Conservation (phyloP, 768 basidiomycete species). For the Sarcomyxa edulis region DNA sequence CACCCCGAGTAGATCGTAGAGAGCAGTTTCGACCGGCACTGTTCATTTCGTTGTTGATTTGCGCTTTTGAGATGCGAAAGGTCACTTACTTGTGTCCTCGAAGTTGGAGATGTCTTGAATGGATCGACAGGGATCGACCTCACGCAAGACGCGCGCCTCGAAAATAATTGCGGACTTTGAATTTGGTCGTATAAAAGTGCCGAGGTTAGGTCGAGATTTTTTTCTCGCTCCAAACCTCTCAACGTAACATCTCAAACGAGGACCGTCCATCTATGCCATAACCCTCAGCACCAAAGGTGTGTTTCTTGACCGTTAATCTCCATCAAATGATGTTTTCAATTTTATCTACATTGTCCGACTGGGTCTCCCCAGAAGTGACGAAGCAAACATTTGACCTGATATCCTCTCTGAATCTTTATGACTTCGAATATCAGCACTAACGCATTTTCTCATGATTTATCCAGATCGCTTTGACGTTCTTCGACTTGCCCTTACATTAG, state of each 20-base stretch:
- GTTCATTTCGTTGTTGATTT: no score
- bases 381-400: constrained; percentile 28
- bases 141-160: constrained; percentile 3
- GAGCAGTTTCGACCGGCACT: constrained; percentile 75
- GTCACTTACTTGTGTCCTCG: no score
- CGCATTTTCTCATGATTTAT: no score
- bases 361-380: constrained; percentile 47
- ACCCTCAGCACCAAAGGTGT: no score
- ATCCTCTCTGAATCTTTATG: constrained; percentile 10
- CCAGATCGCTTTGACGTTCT: no score
- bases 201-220: constrained; percentile 9
- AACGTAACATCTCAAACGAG: no score
- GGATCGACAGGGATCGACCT: neutral
- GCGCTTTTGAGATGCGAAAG: no score
- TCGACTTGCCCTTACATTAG: no score
- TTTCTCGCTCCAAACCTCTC: no score
- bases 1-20: constrained; percentile 85
- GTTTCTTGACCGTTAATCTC: no score
- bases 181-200: neutral
- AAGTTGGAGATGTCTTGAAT: neutral
- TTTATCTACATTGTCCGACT: constrained; percentile 95
- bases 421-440: constrained; percentile 7
- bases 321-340: constrained; percentile 51
- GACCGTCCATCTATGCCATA: no score
- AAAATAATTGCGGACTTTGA: constrained; percentile 4